These are phyloP conservation scores for Hypoxylon intermedium DNA, from an alignment of 495 filamentous ascomycete genomes.

Conservation along the genomic window DNA sequence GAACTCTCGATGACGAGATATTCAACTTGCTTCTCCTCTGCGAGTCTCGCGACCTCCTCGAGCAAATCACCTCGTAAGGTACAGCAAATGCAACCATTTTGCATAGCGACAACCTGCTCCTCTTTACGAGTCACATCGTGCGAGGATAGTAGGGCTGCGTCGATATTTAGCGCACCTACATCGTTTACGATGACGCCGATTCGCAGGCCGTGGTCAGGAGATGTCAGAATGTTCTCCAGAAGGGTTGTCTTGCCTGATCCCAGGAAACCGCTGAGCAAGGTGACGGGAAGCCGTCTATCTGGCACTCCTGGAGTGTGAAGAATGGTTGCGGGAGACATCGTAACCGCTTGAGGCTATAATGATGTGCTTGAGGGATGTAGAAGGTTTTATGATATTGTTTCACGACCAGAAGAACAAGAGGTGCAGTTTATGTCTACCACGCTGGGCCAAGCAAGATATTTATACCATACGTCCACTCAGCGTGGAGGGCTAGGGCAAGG, in stretches of 20 bases:
- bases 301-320: constrained; percentile 4
- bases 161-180: constrained; percentile 63
- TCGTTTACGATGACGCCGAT: constrained; percentile 68
- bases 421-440: too few relatives aligned
- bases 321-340: constrained; percentile 27
- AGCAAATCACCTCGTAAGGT: constrained; percentile 65
- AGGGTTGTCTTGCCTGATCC: constrained; percentile 66
- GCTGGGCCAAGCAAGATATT: neutral
- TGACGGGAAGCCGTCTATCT: constrained; percentile 37
- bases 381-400: too few relatives aligned
- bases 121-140: constrained; percentile 57
- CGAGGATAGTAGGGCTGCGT: constrained; percentile 59
- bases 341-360: too few relatives aligned
- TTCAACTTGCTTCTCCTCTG: constrained; percentile 57
- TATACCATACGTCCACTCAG: neutral
- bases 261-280: constrained; percentile 40
- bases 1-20: constrained; percentile 68
- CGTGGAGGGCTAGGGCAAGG: neutral
- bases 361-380: too few relatives aligned
- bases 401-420: too few relatives aligned
- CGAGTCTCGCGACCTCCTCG: constrained; percentile 59
- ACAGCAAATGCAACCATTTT: constrained; percentile 70
- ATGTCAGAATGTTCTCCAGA: constrained; percentile 60
- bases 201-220: constrained; percentile 58
- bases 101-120: constrained; percentile 65